Conservation (phyloP, 768 basidiomycete species). For the Termitomyces sp. region DNA sequence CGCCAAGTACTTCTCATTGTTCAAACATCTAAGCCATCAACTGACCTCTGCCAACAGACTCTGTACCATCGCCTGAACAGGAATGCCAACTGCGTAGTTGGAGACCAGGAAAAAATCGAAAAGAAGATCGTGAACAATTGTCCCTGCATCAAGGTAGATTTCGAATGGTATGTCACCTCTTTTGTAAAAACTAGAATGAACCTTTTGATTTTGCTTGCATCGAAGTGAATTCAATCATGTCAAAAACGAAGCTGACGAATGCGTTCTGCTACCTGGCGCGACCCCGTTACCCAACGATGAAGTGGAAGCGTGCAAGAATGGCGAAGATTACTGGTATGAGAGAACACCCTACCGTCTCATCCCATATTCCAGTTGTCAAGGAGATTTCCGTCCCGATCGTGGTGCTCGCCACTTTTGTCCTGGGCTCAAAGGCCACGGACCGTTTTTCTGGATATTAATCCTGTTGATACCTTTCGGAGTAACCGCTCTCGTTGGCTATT, state of each 20-base stretch:
- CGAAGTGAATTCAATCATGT: conserved; percentile 89
- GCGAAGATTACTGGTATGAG: conserved; percentile 87
- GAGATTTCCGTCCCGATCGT: conserved; percentile 71
- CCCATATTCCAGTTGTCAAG: conserved; percentile 82
- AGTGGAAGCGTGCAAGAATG: conserved; percentile 50
- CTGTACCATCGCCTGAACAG: conserved; percentile 88
- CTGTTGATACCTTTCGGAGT: conserved; percentile 72
- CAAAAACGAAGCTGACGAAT: conserved; percentile 62
- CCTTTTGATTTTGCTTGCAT: background rate
- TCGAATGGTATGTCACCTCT: conserved; percentile 75
- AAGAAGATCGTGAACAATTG: conserved; percentile 65
- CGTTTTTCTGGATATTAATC: conserved; percentile 81
- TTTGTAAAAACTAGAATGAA: background rate
- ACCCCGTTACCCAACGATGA: conserved; percentile 56
- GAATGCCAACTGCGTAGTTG: conserved; percentile 78
- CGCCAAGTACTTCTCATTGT: conserved; percentile 54
- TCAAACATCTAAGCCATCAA: background rate
- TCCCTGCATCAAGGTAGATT: conserved; percentile 67
- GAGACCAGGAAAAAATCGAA: conserved; percentile 50
- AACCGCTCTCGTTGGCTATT: conserved; percentile 72
- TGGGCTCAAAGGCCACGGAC: conserved; percentile 65
- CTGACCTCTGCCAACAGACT: conserved; percentile 40
- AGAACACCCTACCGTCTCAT: conserved; percentile 90
- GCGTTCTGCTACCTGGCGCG: conserved; percentile 72
- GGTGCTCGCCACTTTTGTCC: conserved; percentile 77